Evolutionary conservation across 2,329 filamentous ascomycete genomes (phyloP), one percentile per base, ranked within the genome.

Genomic region (Fusarium papillatum): DNA sequence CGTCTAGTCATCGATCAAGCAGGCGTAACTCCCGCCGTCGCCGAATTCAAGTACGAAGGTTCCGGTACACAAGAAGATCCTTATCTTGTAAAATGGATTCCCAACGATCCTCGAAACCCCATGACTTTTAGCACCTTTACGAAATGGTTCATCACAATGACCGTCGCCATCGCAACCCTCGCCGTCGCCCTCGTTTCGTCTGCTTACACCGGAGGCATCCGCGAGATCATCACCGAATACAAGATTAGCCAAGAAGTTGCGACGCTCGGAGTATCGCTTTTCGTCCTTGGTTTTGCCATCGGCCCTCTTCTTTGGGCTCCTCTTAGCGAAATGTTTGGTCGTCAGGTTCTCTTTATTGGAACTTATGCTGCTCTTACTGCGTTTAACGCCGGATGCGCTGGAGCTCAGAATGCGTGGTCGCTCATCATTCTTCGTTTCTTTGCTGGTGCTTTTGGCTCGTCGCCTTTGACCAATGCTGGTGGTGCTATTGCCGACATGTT

Each of bases 401-500:
- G 95, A 0, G 87, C 94, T 3, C 87, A 92, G 76, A 96, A 95
- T 76, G 93, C 95, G 26, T 87, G 83, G 17, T 95, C 93, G 0
- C 88, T 96, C 6, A 85, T 96, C 7, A 91, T 94, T 26, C 93
- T 92, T 79, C 90, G 94, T 69, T 87, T 91, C 34, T 93, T 96
- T 67, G 94, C 95, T 72, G 94, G 94, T 61, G 94, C 96, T 67
- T 93, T 93, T 7, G 95, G 95, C 80, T 95, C 92, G 19, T 94
- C 94, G 0, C 94, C 66, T 24, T 63, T 76, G 41, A 76, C 74
- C 38, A 76, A 76, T 46, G 74, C 74, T 7, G 74, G 74, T 10
- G 94, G 94, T n/a, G 95, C 93, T 1, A 84, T 96, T 14, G 93
- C 94, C 16, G 94, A 96, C 83, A 84, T 96, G 24, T 96, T 94